phyloP scores from a whole-genome alignment of 257 asterid genomes.

The Solanum paucissectum region DNA sequence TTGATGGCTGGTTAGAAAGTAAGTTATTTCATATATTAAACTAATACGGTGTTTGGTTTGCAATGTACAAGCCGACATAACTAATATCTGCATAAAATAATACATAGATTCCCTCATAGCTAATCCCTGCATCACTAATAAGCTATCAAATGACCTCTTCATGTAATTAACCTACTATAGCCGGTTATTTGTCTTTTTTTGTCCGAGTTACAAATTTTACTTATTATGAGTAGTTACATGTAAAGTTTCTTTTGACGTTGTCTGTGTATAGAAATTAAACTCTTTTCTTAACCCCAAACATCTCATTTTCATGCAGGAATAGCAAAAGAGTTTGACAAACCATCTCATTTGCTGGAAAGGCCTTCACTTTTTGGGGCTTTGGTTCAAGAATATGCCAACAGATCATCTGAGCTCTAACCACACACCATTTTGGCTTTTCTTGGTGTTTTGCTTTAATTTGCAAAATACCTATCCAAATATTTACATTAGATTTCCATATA shows the following conservation, averaged over 20 bases:
- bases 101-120: not conserved
- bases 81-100: not conserved
- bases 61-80: not conserved
- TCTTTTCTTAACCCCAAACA: not conserved
- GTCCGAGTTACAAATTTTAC: not conserved
- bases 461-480: not conserved
- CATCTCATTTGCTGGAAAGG: conserved; percentile 62
- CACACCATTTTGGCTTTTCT: not conserved
- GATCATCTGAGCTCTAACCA: conserved; percentile 61
- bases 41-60: not conserved
- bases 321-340: conserved; percentile 75
- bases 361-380: conserved; percentile 83
- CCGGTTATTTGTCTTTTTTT: not conserved
- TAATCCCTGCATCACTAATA: not conserved
- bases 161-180: not conserved
- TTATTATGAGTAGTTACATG: not conserved
- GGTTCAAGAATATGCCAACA: conserved; percentile 90
- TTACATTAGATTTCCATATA: not conserved
- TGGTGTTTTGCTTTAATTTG: not conserved
- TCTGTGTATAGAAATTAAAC: not conserved
- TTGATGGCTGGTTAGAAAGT: not conserved
- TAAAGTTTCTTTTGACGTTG: not conserved
- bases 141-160: not conserved
- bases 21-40: not conserved
- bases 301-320: conserved; percentile 27